Percentiles rank a stretch among this genome's conserved stretches.
These are phyloP conservation scores for Gilbertella persicaria DNA, from an alignment of 371 early-diverging fungal species.

Conservation along the genomic window DNA sequence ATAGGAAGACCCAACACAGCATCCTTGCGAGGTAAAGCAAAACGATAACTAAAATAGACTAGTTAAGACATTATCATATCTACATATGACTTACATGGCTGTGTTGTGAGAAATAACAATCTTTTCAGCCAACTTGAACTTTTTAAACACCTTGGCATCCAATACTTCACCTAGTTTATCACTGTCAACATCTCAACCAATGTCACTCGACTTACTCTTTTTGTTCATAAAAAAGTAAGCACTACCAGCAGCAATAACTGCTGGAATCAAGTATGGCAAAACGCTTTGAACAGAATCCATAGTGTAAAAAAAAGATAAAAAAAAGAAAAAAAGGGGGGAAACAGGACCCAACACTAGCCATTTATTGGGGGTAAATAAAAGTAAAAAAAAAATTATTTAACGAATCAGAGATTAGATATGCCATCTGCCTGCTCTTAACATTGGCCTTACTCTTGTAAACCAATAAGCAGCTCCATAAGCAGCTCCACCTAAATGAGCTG, in stretches of 20 bases:
- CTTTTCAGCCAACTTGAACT: conserved; percentile 81
- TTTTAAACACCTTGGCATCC: conserved; percentile 76
- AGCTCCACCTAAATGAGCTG: conserved; percentile 61
- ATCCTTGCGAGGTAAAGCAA: conserved; percentile 73
- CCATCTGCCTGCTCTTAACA: conserved; percentile 38
- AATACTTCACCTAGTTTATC: conserved; percentile 50
- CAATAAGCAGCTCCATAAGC: conserved; percentile 60
- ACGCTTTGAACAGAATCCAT: conserved; percentile 43
- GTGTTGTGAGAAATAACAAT: conserved; percentile 80
- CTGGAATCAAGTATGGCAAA: conserved; percentile 46
- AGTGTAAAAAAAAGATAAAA: not conserved
- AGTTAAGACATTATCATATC: not conserved
- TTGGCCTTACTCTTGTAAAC: conserved; percentile 50
- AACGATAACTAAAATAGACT: conserved; percentile 72
- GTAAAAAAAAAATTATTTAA: not conserved
- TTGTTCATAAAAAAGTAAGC: conserved; percentile 43
- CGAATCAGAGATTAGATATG: conserved; percentile 15
- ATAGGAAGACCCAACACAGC: conserved; percentile 84
- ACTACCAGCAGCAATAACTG: conserved; percentile 42
- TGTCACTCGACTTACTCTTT: conserved; percentile 24
- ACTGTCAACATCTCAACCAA: not conserved
- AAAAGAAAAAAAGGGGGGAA: conserved; percentile 12
- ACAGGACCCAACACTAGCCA: conserved; percentile 2
- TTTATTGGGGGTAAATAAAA: conserved; percentile 22
- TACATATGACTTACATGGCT: conserved; percentile 65